phyloP scores from a whole-genome alignment of 306 rosid species.

The Argentina anserina region DNA sequence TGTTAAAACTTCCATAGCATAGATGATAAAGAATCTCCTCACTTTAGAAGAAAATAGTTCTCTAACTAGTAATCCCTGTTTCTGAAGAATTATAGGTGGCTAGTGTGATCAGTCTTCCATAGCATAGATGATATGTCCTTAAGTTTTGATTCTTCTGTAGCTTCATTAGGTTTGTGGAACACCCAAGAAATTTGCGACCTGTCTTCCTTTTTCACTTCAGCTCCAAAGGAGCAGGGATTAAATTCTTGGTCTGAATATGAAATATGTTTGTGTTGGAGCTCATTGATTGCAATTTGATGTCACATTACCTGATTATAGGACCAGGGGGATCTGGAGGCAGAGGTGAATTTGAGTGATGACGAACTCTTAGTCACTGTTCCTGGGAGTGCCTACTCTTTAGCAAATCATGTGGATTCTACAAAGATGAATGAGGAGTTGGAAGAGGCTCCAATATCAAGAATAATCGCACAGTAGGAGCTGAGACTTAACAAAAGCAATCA shows the following conservation, averaged over 20 bases:
- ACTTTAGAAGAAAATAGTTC: background rate
- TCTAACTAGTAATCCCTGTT: background rate
- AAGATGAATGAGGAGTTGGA: conserved; percentile 27
- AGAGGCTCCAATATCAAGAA: conserved; percentile 14
- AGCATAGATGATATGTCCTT: too few species aligned
- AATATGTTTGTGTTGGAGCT: background rate
- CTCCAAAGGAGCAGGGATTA: background rate
- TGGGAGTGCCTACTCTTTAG: conserved; percentile 78
- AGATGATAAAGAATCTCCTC: background rate
- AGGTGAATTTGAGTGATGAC: conserved; percentile 40
- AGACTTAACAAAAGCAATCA: conserved; percentile 69
- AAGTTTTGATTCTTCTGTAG: background rate
- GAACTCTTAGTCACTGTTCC: conserved; percentile 78
- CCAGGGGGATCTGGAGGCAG: conserved; percentile 23
- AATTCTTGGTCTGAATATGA: background rate
- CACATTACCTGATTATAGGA: conserved; percentile 38
- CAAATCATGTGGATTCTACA: conserved; percentile 25
- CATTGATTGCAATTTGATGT: conserved; percentile 10
- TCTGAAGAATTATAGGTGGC: too few species aligned
- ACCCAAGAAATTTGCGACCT: background rate
- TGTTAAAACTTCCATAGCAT: background rate
- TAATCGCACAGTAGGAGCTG: background rate
- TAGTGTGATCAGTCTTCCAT: background rate
- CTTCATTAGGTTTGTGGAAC: background rate
- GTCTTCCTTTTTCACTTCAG: background rate